Evolutionary conservation across 305 asterid species (phyloP).

Genomic region (Striga hermonthica): DNA sequence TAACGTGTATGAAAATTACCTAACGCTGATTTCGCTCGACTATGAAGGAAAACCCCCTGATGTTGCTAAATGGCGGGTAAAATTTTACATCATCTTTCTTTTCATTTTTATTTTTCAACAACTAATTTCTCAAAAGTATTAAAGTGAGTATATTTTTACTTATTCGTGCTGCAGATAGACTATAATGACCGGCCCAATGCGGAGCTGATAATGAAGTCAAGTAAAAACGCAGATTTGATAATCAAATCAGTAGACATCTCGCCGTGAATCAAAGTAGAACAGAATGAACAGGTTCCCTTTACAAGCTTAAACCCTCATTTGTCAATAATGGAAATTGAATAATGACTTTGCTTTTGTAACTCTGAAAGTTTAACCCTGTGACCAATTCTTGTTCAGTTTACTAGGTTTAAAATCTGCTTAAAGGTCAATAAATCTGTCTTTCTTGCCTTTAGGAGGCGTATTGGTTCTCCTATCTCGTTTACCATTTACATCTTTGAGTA

Average conservation of each 20-base stretch:
- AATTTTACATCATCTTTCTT: slow-evolving; percentile 17
- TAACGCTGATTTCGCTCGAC: slow-evolving; percentile 30
- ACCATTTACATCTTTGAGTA: too few relatives aligned
- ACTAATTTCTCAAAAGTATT: slow-evolving; percentile 8
- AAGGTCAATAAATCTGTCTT: slow-evolving; percentile 13
- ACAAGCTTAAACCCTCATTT: slow-evolving; percentile 6
- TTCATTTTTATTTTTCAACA: slow-evolving; percentile 3
- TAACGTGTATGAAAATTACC: slow-evolving; percentile 2
- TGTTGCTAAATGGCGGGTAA: slow-evolving; percentile 92
- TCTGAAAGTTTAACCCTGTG: slow-evolving; percentile 12
- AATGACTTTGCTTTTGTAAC: slow-evolving; percentile 18
- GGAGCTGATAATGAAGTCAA: slow-evolving; percentile 70
- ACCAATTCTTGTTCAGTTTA: not conserved
- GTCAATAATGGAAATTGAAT: slow-evolving; percentile 6
- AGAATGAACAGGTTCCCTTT: slow-evolving; percentile 8
- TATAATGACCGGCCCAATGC: slow-evolving; percentile 94
- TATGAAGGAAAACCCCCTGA: slow-evolving; percentile 69
- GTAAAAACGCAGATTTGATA: slow-evolving; percentile 72
- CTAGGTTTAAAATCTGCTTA: slow-evolving; percentile 5
- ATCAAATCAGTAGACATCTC: slow-evolving; percentile 68
- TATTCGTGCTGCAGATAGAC: slow-evolving; percentile 56
- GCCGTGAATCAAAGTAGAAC: slow-evolving; percentile 31
- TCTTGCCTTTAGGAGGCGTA: too few relatives aligned
- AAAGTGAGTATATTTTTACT: slow-evolving; percentile 10
- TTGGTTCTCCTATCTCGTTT: too few relatives aligned